These are phyloP conservation scores for Boletus huronensis DNA, from an alignment of 768 basidiomycete genomes.

Conservation along the genomic window DNA sequence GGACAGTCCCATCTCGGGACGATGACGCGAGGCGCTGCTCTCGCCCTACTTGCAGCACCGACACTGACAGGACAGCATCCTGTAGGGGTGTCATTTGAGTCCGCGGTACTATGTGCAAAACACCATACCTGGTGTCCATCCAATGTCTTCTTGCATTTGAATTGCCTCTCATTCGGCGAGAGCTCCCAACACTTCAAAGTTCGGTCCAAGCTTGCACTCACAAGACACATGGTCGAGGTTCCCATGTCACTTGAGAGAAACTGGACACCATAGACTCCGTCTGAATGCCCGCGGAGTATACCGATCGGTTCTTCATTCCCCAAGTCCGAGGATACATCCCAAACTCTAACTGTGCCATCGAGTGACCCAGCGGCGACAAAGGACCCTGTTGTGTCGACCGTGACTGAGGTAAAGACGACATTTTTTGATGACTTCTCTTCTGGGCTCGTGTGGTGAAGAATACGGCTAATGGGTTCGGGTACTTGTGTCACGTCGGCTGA, in stretches of 20 bases:
- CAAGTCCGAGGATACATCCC: constrained; percentile 44
- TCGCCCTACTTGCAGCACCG: constrained; percentile 32
- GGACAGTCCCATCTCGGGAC: constrained; percentile 35
- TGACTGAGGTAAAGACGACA: constrained; percentile 29
- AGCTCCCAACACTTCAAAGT: constrained; percentile 47
- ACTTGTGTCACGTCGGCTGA: constrained; percentile 14
- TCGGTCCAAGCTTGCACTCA: constrained; percentile 29
- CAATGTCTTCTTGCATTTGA: constrained; percentile 30
- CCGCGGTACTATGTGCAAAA: background rate
- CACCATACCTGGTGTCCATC: constrained; percentile 27
- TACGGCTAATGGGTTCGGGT: constrained; percentile 18
- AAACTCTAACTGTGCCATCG: constrained; percentile 51
- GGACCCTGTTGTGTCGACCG: constrained; percentile 32
- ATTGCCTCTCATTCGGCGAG: constrained; percentile 21
- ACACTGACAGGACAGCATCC: constrained; percentile 32
- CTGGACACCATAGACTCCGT: constrained; percentile 32
- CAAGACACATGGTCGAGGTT: constrained; percentile 29
- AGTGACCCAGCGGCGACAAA: constrained; percentile 51
- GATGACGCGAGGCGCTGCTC: constrained; percentile 35
- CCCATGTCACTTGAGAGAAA: constrained; percentile 23
- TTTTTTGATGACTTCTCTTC: constrained; percentile 20
- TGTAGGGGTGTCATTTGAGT: constrained; percentile 9
- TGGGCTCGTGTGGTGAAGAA: constrained; percentile 16
- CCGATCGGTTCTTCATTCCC: constrained; percentile 21
- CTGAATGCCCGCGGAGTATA: constrained; percentile 26